phyloP scores from a whole-genome alignment of 179 eudicot species.

The Silene noctiflora region DNA sequence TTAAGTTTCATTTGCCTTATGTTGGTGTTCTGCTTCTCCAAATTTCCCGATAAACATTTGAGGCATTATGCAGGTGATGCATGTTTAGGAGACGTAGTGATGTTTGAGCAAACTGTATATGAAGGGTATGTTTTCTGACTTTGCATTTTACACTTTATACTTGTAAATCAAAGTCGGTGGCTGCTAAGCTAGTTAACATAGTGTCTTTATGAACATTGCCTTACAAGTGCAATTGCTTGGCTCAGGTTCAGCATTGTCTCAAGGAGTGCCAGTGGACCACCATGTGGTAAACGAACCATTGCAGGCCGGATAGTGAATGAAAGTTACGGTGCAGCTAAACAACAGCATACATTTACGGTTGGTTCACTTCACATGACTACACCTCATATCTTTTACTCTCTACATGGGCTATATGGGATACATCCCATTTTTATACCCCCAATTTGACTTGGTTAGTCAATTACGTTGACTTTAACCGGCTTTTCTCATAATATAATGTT shows the following conservation, averaged over 20 bases:
- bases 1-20: not conserved
- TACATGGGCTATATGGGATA: too few relatives aligned
- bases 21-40: not conserved
- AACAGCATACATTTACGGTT: slow-evolving; percentile 88
- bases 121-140: slow-evolving; percentile 44
- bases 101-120: slow-evolving; percentile 82
- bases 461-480: too few relatives aligned
- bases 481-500: too few relatives aligned
- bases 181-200: not conserved
- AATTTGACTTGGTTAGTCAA: too few relatives aligned
- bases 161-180: not conserved
- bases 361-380: slow-evolving; percentile 23
- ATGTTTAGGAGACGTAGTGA: slow-evolving; percentile 75
- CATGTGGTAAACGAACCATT: slow-evolving; percentile 61
- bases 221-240: slow-evolving; percentile 10
- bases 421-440: too few relatives aligned
- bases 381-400: not conserved
- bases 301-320: slow-evolving; percentile 89
- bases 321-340: slow-evolving; percentile 93
- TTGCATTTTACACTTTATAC: not conserved
- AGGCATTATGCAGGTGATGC: slow-evolving; percentile 69
- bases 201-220: not conserved
- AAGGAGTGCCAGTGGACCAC: slow-evolving; percentile 70
- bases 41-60: not conserved
- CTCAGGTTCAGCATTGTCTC: slow-evolving; percentile 66